phyloP scores from a whole-genome alignment of 169 alveolate genomes.

The Fabrea salina region DNA sequence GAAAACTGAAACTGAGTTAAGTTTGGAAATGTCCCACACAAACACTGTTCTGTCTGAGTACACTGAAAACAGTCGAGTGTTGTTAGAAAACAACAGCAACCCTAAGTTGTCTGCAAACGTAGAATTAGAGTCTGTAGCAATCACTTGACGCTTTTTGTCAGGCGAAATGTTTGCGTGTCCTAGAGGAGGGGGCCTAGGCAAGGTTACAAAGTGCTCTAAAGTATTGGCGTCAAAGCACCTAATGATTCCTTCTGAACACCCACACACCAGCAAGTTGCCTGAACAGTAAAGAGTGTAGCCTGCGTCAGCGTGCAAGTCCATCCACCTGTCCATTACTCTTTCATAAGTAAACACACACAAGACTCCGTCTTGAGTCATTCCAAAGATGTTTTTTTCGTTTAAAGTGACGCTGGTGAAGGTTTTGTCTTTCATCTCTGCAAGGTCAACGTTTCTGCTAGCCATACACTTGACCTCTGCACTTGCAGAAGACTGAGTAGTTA shows the following conservation, averaged over 20 bases:
- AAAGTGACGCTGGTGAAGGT: conserved; percentile 49
- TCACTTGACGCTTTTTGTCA: conserved; percentile 35
- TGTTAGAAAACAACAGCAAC: conserved; percentile 37
- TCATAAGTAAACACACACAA: conserved; percentile 61
- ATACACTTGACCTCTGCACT: conserved; percentile 44
- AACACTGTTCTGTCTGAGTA: conserved; percentile 64
- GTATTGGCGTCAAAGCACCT: conserved; percentile 64
- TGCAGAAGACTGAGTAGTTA: conserved; percentile 33
- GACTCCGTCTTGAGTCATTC: conserved; percentile 66
- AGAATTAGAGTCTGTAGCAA: conserved; percentile 39
- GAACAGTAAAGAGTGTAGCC: conserved; percentile 49
- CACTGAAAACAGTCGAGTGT: conserved; percentile 31
- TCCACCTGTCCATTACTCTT: conserved; percentile 69
- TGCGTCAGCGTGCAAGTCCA: conserved; percentile 64
- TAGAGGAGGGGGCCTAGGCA: conserved; percentile 79
- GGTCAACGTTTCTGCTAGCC: conserved; percentile 60
- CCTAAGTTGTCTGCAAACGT: conserved; percentile 58
- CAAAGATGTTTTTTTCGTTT: conserved; percentile 32
- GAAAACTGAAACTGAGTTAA: conserved; percentile 42
- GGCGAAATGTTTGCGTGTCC: conserved; percentile 56
- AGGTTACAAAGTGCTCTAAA: conserved; percentile 63
- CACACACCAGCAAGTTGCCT: conserved; percentile 61
- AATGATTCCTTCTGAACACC: conserved; percentile 77
- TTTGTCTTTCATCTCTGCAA: conserved; percentile 54
- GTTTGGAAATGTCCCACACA: conserved; percentile 56